Base-by-base conservation (phyloP, 2,329 filamentous ascomycete genomes). In the Colletotrichum caudatum region DNA sequence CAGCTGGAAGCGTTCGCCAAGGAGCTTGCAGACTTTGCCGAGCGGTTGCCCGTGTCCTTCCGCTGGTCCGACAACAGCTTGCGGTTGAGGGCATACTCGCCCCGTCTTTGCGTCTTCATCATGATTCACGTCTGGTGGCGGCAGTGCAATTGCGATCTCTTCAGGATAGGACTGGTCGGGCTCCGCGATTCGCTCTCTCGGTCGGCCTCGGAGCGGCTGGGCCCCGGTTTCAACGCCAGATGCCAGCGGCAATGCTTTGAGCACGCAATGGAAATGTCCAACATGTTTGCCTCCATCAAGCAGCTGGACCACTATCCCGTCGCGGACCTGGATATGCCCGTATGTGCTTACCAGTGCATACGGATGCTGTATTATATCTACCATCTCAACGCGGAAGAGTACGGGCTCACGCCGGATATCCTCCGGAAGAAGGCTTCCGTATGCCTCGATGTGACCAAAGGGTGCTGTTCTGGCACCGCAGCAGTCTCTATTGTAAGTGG, bases 91-190 rank as follows among this genome's bases (percentile, higher is more conserved):
- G 86, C 87, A 3, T 89, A 89, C 74, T 89, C 88, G 1, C 85
- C 87, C 2, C 82, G 88, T 4, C 82, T 90, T 6, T 88, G 87
- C 71, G 86, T 88, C 53, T 89, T 87, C 70, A 81, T 89, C 75
- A 89, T 89, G 87, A 89, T 89, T 12, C 87, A 89, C 73, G 81
- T 89, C 11, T 88, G 85, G 86, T 89, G 87, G 87, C 82, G 86
- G 37, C 87, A 89, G 72, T 89, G 87, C 69, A 84, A 89, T 74
- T 87, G 87, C 73, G 87, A 89, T 75, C 80, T 89, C 3, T 89
- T 88, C 73, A 85, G 87, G 1, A 80, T 89, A 8, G 86, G 84
- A 2, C 80, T 89, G 9, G 81, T 81, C 0, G 86, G 86, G 0
- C 81, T 89, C 44, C 84, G 85, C 26, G 87, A 89, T 48, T 84